Base-by-base conservation (phyloP, 176 grass and related monocot genomes). In the Cenchrus purpureus region DNA sequence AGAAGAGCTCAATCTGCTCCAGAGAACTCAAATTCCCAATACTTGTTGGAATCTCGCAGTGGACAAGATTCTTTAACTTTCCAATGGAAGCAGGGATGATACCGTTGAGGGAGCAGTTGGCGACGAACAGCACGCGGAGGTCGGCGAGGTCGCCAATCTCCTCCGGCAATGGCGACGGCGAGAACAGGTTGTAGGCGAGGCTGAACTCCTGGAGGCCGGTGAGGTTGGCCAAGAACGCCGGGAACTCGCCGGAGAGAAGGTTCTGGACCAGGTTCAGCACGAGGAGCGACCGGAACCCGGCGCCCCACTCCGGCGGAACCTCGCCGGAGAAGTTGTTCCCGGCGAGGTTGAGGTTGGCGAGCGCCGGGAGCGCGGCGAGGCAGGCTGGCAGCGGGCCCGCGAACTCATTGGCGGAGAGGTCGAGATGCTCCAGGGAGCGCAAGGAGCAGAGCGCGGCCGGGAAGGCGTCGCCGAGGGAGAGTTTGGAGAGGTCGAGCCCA, bases 1-100 rank as follows among this genome's bases (percentile, higher is more conserved):
- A 28, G 90, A 85, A 99, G 17, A 94, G 88, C 84, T 99, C 97
- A 12, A 99, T 83, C 79, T 96, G 97, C 74, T 96, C 76, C 54
- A 88, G 54, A 40, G 79, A 88, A 7, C 61, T 83, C 78, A 94
- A 77, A 19, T 79, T 81, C 31, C 83, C 37, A 40, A 99, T 49
- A 45, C 78, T 87, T 0, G 7, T 1, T 1, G 97, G 93, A 16
- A 99, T 94, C 68, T 76, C 73, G 48, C 93, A 94, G 14, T 71
- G 63, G 73, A 83, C 58, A 28, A 99, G 88, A 16, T 85, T 83
- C 3, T 68, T 50, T 1, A 99, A 91, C 53, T 55, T 82, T 7
- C 84, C 90, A 14, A 99, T 53, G 9, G 92, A 92, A 40, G 88
- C n/a, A 19, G 97, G 97, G 75, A 99, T 91, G 66, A 22, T 54